Evolutionary conservation across 495 filamentous ascomycete species (phyloP).

Genomic region (Daldinia childiae): DNA sequence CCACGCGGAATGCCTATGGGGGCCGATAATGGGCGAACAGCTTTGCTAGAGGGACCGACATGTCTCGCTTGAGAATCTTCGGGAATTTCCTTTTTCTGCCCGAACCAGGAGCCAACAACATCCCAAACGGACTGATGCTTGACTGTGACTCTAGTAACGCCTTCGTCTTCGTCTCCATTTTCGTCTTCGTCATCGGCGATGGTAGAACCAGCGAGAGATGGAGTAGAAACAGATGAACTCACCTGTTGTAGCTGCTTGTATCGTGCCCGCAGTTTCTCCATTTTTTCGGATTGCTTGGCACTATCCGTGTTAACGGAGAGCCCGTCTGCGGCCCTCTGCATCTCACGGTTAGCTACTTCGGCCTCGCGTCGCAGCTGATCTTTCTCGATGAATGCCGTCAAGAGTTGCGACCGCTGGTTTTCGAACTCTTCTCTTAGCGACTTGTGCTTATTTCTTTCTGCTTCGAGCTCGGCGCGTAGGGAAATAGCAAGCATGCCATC

Average conservation of each 20-base stretch:
- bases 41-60: constrained; percentile 15
- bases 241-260: constrained; percentile 61
- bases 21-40: constrained; percentile 20
- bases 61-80: constrained; percentile 25
- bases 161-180: constrained; percentile 29
- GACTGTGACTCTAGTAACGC: constrained; percentile 30
- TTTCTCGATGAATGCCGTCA: constrained; percentile 62
- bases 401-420: constrained; percentile 60
- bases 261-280: constrained; percentile 59
- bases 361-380: constrained; percentile 63
- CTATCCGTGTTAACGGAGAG: constrained; percentile 47
- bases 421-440: constrained; percentile 56
- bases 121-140: constrained; percentile 40
- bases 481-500: constrained; percentile 63
- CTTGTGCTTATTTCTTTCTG: constrained; percentile 55
- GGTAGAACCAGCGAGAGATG: background rate
- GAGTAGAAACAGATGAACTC: constrained; percentile 37
- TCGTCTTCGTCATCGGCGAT: constrained; percentile 29
- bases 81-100: constrained; percentile 10
- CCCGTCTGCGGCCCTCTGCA: constrained; percentile 45
- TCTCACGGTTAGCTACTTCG: constrained; percentile 54
- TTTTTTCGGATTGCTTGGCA: constrained; percentile 55
- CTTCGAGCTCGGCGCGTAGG: constrained; percentile 60
- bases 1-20: background rate
- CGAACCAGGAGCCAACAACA: constrained; percentile 26